Percentiles rank a stretch among this genome's conserved stretches.
Evolutionary conservation across 2,329 filamentous ascomycete species (phyloP).

Genomic region (Ophiostoma tasmaniense): DNA sequence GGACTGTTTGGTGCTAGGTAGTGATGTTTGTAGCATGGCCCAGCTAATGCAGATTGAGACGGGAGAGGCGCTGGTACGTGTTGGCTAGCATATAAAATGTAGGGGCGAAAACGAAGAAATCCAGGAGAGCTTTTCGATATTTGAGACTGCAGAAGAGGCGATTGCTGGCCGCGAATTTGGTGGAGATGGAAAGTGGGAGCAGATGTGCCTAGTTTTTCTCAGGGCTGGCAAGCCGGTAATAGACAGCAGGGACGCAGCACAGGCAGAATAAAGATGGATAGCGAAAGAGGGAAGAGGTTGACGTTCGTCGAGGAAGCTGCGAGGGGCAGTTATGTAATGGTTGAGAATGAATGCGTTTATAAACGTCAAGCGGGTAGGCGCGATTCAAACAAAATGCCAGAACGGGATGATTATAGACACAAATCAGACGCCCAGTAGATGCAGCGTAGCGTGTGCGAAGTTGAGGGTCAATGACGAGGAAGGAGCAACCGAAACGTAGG

Average conservation of each 20-base stretch:
- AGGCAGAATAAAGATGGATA: neutral
- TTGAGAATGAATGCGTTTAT: neutral
- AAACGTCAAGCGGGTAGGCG: neutral
- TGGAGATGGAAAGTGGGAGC: neutral
- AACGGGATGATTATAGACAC: slow-evolving; percentile 7
- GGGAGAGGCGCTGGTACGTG: neutral
- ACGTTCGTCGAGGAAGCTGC: neutral
- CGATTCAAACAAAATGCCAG: slow-evolving; percentile 13
- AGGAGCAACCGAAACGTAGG: slow-evolving; percentile 1
- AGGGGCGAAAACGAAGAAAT: neutral
- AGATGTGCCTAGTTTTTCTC: neutral
- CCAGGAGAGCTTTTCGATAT: neutral
- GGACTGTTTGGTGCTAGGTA: neutral
- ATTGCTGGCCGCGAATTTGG: neutral
- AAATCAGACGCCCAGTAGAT: slow-evolving; percentile 8
- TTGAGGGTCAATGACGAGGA: neutral
- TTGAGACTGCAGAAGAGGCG: neutral
- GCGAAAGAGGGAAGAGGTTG: neutral
- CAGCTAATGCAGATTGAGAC: neutral
- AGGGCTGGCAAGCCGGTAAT: neutral
- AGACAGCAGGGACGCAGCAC: neutral
- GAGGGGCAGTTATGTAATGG: neutral
- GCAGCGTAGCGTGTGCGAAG: neutral
- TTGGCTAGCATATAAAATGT: neutral
- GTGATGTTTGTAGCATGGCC: neutral